These are phyloP conservation scores for Pythium diclinum DNA, from an alignment of 352 stramenopile genomes.

Conservation along the genomic window DNA sequence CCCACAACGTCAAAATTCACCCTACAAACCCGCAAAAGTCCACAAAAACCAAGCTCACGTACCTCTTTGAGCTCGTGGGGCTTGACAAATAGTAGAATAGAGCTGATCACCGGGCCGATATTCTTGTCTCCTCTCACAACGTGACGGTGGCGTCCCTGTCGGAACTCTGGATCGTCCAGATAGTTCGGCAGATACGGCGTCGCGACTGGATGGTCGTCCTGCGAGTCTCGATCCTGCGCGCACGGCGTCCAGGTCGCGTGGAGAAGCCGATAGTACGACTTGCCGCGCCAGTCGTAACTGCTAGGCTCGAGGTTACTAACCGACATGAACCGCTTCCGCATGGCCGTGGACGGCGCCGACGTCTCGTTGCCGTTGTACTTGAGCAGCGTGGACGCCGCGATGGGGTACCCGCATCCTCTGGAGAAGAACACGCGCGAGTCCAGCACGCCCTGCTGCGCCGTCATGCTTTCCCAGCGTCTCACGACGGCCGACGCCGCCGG, in stretches of 20 bases:
- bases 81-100: conserved; percentile 95
- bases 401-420: conserved; percentile 75
- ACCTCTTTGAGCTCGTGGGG: conserved; percentile 92
- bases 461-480: conserved; percentile 67
- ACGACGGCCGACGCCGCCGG: conserved; percentile 73
- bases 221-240: conserved; percentile 63
- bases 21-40: not conserved
- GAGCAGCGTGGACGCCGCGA: conserved; percentile 76
- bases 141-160: conserved; percentile 75
- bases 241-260: conserved; percentile 76
- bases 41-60: not conserved
- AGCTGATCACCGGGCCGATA: conserved; percentile 91
- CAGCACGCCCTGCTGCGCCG: conserved; percentile 60
- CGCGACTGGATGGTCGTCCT: conserved; percentile 65
- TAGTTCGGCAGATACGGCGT: conserved; percentile 72
- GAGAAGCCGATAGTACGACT: conserved; percentile 82
- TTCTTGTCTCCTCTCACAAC: conserved; percentile 85
- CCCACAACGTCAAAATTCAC: not conserved
- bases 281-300: conserved; percentile 83
- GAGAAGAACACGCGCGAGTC: conserved; percentile 82
- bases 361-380: conserved; percentile 86
- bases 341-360: conserved; percentile 20
- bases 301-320: conserved; percentile 48
- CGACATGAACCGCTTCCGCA: conserved; percentile 57
- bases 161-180: conserved; percentile 81